Base-by-base conservation (phyloP, 768 basidiomycete species). In the Crucibulum laeve region DNA sequence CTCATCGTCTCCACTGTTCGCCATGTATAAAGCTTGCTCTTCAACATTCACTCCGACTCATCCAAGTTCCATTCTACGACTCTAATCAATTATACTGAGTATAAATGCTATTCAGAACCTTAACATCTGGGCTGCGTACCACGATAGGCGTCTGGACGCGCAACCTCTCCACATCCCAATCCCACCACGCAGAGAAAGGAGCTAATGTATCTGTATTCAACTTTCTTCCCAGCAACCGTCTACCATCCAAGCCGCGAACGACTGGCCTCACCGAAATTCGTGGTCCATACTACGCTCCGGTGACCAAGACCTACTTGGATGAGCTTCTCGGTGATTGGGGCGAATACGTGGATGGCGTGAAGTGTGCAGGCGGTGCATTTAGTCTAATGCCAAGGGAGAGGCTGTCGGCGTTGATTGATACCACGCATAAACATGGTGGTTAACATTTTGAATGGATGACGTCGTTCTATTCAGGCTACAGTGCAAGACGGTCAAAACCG, bases 351-450 rank as follows among this genome's bases (percentile, higher is more conserved):
- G 73, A 75, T 43, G 66, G 71, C 0, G 54, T 74, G 39, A 73
- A 74, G 51, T 72, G 71, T 41, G 70, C 69, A 1, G 69, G 69
- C 4, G 71, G 71, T 10, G 63, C 62, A 0, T 71, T 71, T 47
- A 61, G 63, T 32, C 59, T 70, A 37, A 68, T 73, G 63, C 73
- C 70, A 0, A 58, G 63, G 50, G 63, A 66, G 6, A 51, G 60
- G 39, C 49, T 74, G 45, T 58, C 45, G 21, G 60, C 50, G 7
- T 46, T 73, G 45, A 70, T 74, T 38, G 63, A 71, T 21, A 55
- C 65, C 2, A 64, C 65, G 5, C 70, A 75, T 53, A 60, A 66
- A 38, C 61, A 73, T 46, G 52, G 50, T 53, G 22, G 17, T 40
- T 26, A 13, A 50, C 57, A 51, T n/a, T n/a, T n/a, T n/a, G n/a